Base-by-base conservation (phyloP, 163 green algal species). In the Scenedesmus sp. region DNA sequence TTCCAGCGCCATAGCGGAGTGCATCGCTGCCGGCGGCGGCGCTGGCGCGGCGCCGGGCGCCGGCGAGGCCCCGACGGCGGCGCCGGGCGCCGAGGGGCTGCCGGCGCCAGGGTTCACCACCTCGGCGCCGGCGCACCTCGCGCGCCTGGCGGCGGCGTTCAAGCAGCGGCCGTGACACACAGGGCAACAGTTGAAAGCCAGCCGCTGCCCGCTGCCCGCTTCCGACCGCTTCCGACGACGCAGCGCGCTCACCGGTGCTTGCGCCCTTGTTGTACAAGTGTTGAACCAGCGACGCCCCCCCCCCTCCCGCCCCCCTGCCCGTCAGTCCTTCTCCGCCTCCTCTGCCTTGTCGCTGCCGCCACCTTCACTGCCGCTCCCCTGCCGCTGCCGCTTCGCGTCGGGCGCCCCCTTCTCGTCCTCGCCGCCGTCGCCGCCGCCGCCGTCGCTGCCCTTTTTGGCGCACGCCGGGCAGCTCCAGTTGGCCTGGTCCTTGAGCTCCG, bases 241-340 rank as follows among this genome's bases (percentile, higher is more conserved):
- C n/a, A n/a, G n/a, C n/a, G n/a, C n/a, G n/a, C n/a, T n/a, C n/a
- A n/a, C n/a, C n/a, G 6, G 2, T 60, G 15, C 54, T 63, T 28
- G 28, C 39, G 28, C 26, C 14, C 56, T 44, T 64, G 56, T 24
- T 44, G 2, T 64, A 29, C 26, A 31, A 64, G 28, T 44, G 56
- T 26, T 13, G 28, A 13, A n/a, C 34, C 45, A 57, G 3, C 0
- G 28, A 3, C 66, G 22, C 57, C n/a, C 18, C 51, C 6, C 56
- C 84, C 86, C 82, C 92, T 92, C 10, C 91, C 80, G 3, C 91
- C 91, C 4, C 88, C 88, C n/a, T n/a, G n/a, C n/a, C n/a, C n/a
- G n/a, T n/a, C n/a, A n/a, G n/a, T n/a, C n/a, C n/a, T n/a, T n/a
- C n/a, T 83, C 69, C 1, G 85, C 85, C 76, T 97, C 92, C 83